Conservation (phyloP, 169 alveolate species). For the Plasmodium fragile region DNA sequence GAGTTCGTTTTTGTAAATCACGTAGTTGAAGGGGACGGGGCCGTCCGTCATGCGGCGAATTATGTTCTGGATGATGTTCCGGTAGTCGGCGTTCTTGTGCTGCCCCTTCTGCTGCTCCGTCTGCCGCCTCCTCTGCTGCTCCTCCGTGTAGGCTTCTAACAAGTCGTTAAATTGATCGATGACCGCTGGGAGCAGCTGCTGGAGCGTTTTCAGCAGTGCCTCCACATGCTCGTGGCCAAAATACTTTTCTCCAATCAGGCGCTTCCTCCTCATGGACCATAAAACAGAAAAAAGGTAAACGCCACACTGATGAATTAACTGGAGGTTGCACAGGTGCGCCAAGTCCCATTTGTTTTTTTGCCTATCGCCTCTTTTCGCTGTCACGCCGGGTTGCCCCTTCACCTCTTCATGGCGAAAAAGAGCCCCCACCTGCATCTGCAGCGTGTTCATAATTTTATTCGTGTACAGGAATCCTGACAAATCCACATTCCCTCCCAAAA, state of each 20-base stretch:
- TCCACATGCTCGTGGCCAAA: background rate
- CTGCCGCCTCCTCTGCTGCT: background rate
- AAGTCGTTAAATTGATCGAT: background rate
- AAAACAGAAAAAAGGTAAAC: constrained; percentile 36
- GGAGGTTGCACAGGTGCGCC: constrained; percentile 24
- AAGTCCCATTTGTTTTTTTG: constrained; percentile 6
- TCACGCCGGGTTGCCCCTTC: background rate
- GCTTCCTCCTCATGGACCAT: constrained; percentile 2
- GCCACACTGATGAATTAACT: constrained; percentile 37
- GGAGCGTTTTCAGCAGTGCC: background rate
- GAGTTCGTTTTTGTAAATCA: constrained; percentile 16
- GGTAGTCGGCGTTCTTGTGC: background rate
- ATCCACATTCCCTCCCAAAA: background rate
- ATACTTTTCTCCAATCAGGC: background rate
- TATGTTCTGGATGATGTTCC: constrained; percentile 2
- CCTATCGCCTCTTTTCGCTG: background rate
- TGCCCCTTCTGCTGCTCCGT: background rate
- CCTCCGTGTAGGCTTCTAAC: background rate
- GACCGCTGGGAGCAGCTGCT: background rate
- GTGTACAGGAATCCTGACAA: constrained; percentile 51
- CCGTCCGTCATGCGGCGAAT: constrained; percentile 13
- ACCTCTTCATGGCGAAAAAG: background rate
- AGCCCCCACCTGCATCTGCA: constrained; percentile 11
- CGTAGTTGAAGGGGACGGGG: constrained; percentile 38
- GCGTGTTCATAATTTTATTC: constrained; percentile 35